Percentiles rank a stretch among this genome's conserved stretches.
Conservation (phyloP, 805 yeast species). For the Yamadazyma kitorensis region DNA sequence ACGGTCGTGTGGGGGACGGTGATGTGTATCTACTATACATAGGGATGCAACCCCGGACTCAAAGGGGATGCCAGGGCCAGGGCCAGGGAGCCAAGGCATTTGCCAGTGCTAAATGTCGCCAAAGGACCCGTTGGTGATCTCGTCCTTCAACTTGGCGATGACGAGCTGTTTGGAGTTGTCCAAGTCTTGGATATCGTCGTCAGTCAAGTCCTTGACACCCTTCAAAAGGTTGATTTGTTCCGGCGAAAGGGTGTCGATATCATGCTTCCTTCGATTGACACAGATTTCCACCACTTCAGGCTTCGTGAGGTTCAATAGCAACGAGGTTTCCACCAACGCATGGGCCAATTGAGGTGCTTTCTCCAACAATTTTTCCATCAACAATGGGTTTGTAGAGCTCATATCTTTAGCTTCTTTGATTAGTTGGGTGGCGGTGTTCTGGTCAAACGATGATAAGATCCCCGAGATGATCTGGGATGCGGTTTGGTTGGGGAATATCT, state of each 20-base stretch:
- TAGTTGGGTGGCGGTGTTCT: conserved; percentile 44
- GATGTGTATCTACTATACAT: too few relatives aligned
- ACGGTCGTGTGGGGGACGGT: too few relatives aligned
- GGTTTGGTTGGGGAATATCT: conserved; percentile 37
- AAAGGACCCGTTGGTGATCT: conserved; percentile 25
- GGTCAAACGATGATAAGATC: conserved; percentile 47
- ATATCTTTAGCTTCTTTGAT: conserved; percentile 58
- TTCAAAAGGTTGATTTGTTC: conserved; percentile 32
- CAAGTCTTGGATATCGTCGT: conserved; percentile 26
- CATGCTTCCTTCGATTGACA: conserved; percentile 30
- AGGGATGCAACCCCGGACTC: background rate
- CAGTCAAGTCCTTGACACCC: conserved; percentile 25
- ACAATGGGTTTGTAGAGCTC: conserved; percentile 53
- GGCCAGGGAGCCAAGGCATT: background rate
- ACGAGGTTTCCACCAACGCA: conserved; percentile 73
- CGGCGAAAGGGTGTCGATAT: conserved; percentile 24
- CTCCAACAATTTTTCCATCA: conserved; percentile 57
- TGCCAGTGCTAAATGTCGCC: conserved; percentile 12
- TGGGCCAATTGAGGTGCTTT: conserved; percentile 80
- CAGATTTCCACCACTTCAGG: conserved; percentile 37
- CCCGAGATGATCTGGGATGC: conserved; percentile 43
- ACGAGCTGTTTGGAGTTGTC: conserved; percentile 22
- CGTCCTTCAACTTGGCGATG: conserved; percentile 19
- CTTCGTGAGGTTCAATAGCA: conserved; percentile 31
- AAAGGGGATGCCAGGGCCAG: background rate